These are phyloP conservation scores for Phialophora verrucosa DNA, from an alignment of 2,329 filamentous ascomycete species.

Conservation along the genomic window DNA sequence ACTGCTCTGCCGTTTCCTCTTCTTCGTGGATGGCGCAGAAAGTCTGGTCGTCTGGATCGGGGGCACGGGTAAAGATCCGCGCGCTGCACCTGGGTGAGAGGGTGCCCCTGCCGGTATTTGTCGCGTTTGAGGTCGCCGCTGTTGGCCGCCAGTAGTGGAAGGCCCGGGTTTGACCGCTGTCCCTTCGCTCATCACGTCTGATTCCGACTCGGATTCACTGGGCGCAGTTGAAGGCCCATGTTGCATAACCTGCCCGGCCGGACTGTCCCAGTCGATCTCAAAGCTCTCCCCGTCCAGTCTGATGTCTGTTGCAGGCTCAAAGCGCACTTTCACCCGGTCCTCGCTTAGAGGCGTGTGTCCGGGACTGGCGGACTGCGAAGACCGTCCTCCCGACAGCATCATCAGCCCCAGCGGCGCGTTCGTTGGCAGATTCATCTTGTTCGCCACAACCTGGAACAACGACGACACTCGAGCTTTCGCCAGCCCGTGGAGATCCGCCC, in stretches of 20 bases:
- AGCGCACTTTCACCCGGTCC: conserved; percentile 68
- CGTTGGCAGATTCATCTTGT: conserved; percentile 73
- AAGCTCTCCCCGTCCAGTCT: conserved; percentile 48
- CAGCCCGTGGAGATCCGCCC: conserved; percentile 74
- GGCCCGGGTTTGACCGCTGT: conserved; percentile 15
- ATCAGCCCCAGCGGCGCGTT: conserved; percentile 67
- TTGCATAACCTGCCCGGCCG: conserved; percentile 31
- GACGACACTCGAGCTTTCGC: conserved; percentile 72
- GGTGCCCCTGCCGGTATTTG: conserved; percentile 19
- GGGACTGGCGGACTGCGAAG: conserved; percentile 67
- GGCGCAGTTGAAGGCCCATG: conserved; percentile 26
- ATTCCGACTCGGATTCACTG: conserved; percentile 32
- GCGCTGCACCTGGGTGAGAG: conserved; percentile 7
- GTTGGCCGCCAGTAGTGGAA: conserved; percentile 13
- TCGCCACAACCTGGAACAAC: conserved; percentile 79
- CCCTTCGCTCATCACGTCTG: conserved; percentile 33
- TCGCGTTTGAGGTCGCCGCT: conserved; percentile 30
- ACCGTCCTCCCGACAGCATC: conserved; percentile 66
- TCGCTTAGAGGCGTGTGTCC: conserved; percentile 73
- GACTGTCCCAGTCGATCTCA: conserved; percentile 33
- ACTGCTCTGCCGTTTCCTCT: conserved; percentile 34
- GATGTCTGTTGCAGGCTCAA: conserved; percentile 60
- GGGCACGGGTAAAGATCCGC: conserved; percentile 21
- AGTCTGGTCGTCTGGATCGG: conserved; percentile 32
- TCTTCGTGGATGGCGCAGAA: conserved; percentile 26